These are phyloP conservation scores for Leccinum solheimii DNA, from an alignment of 1,284 basidiomycete species.

Conservation along the genomic window DNA sequence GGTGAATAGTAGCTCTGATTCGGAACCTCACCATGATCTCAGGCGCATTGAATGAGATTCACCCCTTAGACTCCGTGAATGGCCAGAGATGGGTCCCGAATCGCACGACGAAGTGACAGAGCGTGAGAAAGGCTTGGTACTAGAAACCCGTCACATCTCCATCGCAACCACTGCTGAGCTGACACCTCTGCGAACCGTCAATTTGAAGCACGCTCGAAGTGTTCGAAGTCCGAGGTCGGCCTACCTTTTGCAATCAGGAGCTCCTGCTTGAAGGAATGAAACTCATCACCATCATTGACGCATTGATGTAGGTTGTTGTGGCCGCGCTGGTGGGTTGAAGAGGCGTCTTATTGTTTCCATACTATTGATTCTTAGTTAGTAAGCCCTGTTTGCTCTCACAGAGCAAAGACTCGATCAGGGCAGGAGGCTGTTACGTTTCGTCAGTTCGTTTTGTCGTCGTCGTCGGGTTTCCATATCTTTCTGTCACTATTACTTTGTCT, in stretches of 20 bases:
- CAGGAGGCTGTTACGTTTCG: background rate
- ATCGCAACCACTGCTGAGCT: background rate
- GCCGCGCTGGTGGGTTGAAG: background rate
- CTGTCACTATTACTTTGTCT: too few relatives aligned
- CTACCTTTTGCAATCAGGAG: background rate
- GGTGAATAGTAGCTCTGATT: too few relatives aligned
- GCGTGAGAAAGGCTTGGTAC: background rate
- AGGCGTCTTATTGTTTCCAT: background rate
- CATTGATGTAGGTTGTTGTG: background rate
- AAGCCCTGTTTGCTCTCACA: background rate
- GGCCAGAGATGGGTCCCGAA: constrained; percentile 62
- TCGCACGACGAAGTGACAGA: constrained; percentile 39
- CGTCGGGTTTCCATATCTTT: too few relatives aligned
- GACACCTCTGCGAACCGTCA: background rate
- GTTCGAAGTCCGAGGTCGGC: background rate
- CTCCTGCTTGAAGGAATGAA: background rate
- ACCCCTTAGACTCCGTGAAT: constrained; percentile 43
- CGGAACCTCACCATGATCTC: constrained; percentile 3
- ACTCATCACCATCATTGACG: background rate
- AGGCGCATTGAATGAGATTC: constrained; percentile 52
- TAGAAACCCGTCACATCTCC: background rate
- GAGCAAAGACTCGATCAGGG: background rate
- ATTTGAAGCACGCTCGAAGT: background rate
- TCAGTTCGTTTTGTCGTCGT: background rate
- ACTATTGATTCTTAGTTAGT: background rate